A percentile compares a stretch with the other conserved stretches of the same genome.
These are phyloP conservation scores for Crassisporium funariophilum DNA, from an alignment of 768 basidiomycete species.

Conservation along the genomic window DNA sequence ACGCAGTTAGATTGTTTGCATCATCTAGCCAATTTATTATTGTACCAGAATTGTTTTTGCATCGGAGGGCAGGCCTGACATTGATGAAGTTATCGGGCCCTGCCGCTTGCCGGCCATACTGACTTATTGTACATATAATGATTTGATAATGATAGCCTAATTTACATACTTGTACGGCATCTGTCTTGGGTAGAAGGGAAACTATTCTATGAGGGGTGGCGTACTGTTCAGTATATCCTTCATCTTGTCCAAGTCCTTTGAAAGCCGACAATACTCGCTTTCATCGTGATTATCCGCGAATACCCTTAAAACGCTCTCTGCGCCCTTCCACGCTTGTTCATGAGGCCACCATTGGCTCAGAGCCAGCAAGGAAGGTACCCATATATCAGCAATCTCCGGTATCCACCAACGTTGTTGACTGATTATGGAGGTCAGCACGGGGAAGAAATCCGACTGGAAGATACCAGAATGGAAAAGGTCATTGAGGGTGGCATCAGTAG, in stretches of 20 bases:
- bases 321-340: conserved; percentile 33
- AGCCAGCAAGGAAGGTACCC: conserved; percentile 37
- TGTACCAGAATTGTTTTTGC: too few relatives aligned
- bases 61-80: too few relatives aligned
- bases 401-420: conserved; percentile 39
- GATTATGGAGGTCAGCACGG: conserved; percentile 32
- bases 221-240: conserved; percentile 3
- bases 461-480: conserved; percentile 39
- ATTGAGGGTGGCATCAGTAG: conserved; percentile 22
- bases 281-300: conserved; percentile 24
- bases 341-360: conserved; percentile 35
- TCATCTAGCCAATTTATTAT: too few relatives aligned
- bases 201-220: too few relatives aligned
- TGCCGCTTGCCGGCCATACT: too few relatives aligned
- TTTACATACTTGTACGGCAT: too few relatives aligned
- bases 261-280: conserved; percentile 14
- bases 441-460: conserved; percentile 40
- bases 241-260: conserved; percentile 15
- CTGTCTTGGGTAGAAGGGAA: too few relatives aligned
- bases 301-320: conserved; percentile 29
- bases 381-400: conserved; percentile 37
- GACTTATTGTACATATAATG: too few relatives aligned
- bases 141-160: too few relatives aligned
- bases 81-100: too few relatives aligned
- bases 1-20: too few relatives aligned